These are phyloP conservation scores for Coemansia furcata DNA, from an alignment of 192 early-diverging fungal species.

Conservation along the genomic window DNA sequence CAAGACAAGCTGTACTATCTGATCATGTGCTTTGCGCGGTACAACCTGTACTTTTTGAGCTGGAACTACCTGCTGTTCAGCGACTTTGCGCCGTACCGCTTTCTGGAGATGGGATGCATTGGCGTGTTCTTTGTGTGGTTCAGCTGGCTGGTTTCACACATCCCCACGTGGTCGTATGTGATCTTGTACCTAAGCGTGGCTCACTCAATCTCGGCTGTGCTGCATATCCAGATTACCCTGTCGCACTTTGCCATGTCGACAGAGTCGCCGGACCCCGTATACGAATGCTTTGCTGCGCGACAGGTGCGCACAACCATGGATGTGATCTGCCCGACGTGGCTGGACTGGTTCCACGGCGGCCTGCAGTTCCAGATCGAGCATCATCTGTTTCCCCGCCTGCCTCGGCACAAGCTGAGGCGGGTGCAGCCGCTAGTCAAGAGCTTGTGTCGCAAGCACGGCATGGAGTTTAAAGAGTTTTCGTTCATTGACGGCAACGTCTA, in stretches of 20 bases:
- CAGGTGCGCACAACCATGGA: slow-evolving; percentile 94
- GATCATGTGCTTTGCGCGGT: slow-evolving; percentile 85
- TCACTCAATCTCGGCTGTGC: slow-evolving; percentile 76
- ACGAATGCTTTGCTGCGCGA: slow-evolving; percentile 81
- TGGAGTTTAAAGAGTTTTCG: slow-evolving; percentile 75
- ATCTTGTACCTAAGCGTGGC: slow-evolving; percentile 72
- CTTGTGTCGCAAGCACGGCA: slow-evolving; percentile 72
- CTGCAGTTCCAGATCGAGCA: slow-evolving; percentile 96
- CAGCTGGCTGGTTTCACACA: slow-evolving; percentile 59
- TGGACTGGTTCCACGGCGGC: slow-evolving; percentile 98
- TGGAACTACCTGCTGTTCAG: slow-evolving; percentile 65
- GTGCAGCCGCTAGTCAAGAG: slow-evolving; percentile 71
- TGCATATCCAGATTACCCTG: slow-evolving; percentile 96
- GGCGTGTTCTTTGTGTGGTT: slow-evolving; percentile 81
- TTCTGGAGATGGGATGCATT: slow-evolving; percentile 73
- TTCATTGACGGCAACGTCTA: slow-evolving; percentile 83
- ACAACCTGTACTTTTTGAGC: slow-evolving; percentile 83
- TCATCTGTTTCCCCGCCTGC: slow-evolving; percentile 92
- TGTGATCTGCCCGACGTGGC: slow-evolving; percentile 87
- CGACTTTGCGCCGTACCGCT: slow-evolving; percentile 68
- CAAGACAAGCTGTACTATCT: slow-evolving; percentile 88
- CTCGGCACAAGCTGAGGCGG: slow-evolving; percentile 80
- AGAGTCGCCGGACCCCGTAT: slow-evolving; percentile 60
- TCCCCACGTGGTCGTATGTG: slow-evolving; percentile 66
- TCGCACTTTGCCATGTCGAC: slow-evolving; percentile 95